Base-by-base conservation (phyloP, 2,329 filamentous ascomycete genomes). In the Aspergillus calidoustus region DNA sequence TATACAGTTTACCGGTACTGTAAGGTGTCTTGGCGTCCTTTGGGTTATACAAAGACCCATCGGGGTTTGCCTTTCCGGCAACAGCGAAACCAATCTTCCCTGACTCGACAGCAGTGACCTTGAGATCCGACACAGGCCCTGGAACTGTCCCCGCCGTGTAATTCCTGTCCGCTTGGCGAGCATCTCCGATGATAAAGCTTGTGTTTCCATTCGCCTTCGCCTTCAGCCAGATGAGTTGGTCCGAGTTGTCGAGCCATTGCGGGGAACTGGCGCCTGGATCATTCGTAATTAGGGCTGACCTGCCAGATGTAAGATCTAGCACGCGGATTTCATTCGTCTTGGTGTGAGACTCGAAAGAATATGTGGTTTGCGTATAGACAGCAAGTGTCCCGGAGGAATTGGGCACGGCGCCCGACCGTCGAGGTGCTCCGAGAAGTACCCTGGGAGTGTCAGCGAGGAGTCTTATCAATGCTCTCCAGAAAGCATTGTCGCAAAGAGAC, bases 21-120 rank as follows among this genome's bases (percentile, higher is more conserved):
- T 73, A 64, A 1, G 81, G 76, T 64, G 82, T 81, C 44, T 78
- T 77, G 5, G 77, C 79, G 62, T 82, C 80, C 54, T 84, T 79
- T 4, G 82, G 77, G 48, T 85, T 84, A 66, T 78, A 81, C 17
- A 84, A 72, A 48, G 79, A 78, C 17, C 81, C 81, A 66, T 83
- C 79, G 5, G 75, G 71, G 58, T 80, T 80, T 9, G 80, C 78
- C 68, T 81, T 80, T 11, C 79, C 81, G n/a, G 76, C 76, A 30
- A 82, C 78, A 3, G 79, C 81, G 54, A 82, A 76, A 11, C 79
- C 80, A 53, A 81, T 73, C 66, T 78, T 77, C 7, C 78, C 79
- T 3, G 73, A 61, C 49, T 79, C 76, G 25, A 81, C 68, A 7
- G 70, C 59, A n/a, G 74, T 79, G 15, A 82, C 64, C 61, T 82